These are phyloP conservation scores for Eucalyptus curtisii DNA, from an alignment of 345 rosid species.

Conservation along the genomic window DNA sequence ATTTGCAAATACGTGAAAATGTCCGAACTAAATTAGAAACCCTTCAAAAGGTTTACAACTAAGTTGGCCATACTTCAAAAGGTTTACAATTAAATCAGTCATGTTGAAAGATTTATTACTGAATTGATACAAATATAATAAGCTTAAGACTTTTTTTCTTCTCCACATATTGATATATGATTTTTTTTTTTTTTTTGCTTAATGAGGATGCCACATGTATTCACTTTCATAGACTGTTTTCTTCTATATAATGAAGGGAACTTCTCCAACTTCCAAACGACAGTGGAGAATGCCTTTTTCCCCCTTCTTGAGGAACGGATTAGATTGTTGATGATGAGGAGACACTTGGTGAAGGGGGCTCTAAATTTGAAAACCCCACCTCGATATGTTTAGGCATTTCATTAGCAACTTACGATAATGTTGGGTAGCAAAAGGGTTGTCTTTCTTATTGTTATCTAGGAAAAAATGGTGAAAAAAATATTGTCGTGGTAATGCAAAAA, in stretches of 20 bases:
- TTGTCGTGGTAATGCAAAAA: not conserved
- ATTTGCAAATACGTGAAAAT: no score
- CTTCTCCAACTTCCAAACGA: not conserved
- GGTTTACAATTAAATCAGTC: accelerated
- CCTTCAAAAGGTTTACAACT: accelerated
- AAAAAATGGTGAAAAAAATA: no score
- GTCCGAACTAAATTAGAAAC: accelerated
- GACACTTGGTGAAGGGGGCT: not conserved
- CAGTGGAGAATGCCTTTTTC: not conserved
- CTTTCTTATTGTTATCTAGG: not conserved
- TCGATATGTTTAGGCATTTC: not conserved
- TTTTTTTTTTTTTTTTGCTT: not conserved
- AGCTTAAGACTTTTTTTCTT: accelerated
- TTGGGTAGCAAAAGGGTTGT: not conserved
- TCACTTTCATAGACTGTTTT: no score
- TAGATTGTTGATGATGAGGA: not conserved
- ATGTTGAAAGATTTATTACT: no score
- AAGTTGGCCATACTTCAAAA: no score
- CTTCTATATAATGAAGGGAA: no score
- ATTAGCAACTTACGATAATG: not conserved
- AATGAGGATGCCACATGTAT: not conserved
- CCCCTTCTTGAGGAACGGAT: not conserved
- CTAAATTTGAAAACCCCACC: not conserved
- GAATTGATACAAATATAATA: accelerated
- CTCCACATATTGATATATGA: not conserved